These are phyloP conservation scores for Tephrocybe sp. DNA, from an alignment of 768 basidiomycete genomes.

Conservation along the genomic window DNA sequence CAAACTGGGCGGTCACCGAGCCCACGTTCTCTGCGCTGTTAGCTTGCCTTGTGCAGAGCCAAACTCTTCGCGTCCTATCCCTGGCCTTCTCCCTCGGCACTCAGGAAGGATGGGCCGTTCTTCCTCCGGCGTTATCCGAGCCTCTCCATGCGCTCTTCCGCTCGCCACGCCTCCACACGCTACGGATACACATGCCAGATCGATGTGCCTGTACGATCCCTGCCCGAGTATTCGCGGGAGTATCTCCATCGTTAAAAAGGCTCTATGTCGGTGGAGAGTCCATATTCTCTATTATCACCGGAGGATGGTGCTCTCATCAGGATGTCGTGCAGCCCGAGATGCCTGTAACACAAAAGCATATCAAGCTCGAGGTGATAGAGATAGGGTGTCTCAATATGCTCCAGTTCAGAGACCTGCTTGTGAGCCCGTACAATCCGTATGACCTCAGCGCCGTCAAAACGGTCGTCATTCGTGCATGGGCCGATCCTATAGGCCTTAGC, in stretches of 20 bases:
- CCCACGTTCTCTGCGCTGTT: not conserved
- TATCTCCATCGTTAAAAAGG: not conserved
- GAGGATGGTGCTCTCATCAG: not conserved
- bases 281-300: not conserved
- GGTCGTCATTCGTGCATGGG: not conserved
- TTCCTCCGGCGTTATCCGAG: not conserved
- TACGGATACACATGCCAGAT: not conserved
- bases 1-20: not conserved
- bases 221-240: not conserved
- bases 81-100: not conserved
- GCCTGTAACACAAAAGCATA: not conserved
- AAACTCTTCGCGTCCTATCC: not conserved
- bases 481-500: not conserved
- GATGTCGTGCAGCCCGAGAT: not conserved
- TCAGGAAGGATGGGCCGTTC: not conserved
- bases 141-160: not conserved
- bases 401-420: not conserved
- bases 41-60: not conserved
- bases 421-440: not conserved
- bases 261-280: not conserved
- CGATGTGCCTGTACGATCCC: not conserved
- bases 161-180: not conserved
- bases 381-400: not conserved
- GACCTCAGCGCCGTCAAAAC: not conserved
- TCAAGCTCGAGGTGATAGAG: not conserved